Evolutionary conservation across 805 yeast genomes (phyloP), one percentile per base, ranked within the genome.

Genomic region (Kodamaea leandrae): DNA sequence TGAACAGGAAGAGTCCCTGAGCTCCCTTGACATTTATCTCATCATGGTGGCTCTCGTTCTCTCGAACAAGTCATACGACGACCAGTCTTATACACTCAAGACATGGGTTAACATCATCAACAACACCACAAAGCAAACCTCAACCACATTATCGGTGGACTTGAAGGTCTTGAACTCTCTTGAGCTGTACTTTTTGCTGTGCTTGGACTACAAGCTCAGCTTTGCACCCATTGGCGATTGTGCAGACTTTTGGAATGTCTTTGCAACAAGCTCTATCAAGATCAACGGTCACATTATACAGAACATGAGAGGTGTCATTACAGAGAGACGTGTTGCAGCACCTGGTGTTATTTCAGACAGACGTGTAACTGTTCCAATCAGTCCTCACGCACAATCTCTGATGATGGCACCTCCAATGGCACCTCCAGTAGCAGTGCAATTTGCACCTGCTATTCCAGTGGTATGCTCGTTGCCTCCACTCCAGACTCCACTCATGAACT

Each of bases 71-170:
- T 57, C 70, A 16, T 63, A 57, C 43, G 76, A 75, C 51, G 80
- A 75, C 48, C 76, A 71, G 38, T 66, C 72, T 30, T 75, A 72
- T 45, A 72, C 78, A 2, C 58, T 72, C 49, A 73, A 73, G 47
- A 75, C 80, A 17, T 72, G 80, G 80, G 43, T 48, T 10, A 51
- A 43, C 36, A 51, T 52, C 23, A 49, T 48, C 24, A 42, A 37
- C 39, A 42, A 41, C 20, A 42, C 47, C 19, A 32, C 33, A 29
- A 39, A 39, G 21, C 41, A 41, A 6, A 26, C 37, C 9, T 37
- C 18, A 6, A 36, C 25, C 28, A 16, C 35, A 10, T 33, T 51
- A 6, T 46, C 47, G 20, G 36, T 57, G 5, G 58, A 60, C 39
- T 47, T 61, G 28, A 50, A 50, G 30, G 28, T 60, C 16, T 44